phyloP scores from a whole-genome alignment of 257 asterid species.

The Coffea eugenioides region DNA sequence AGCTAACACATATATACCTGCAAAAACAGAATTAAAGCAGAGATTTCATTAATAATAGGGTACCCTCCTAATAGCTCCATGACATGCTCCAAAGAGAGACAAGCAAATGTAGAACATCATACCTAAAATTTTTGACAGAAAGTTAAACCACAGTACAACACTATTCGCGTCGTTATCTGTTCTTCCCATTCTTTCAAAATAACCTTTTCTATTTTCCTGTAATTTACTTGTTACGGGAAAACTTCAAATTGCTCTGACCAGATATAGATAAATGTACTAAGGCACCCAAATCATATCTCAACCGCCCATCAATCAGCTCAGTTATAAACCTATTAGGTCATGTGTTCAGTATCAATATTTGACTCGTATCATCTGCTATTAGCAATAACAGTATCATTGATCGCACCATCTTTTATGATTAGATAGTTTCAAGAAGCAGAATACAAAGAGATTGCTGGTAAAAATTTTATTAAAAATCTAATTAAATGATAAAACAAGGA shows the following conservation, averaged over 20 bases:
- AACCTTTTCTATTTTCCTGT: neutral
- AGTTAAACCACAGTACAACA: neutral
- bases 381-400: no score
- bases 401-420: no score
- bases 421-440: no score
- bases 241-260: neutral
- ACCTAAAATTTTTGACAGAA: neutral
- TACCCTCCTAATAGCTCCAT: neutral
- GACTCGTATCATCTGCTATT: no score
- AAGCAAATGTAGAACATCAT: neutral
- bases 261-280: neutral
- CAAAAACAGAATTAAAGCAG: conserved; percentile 18
- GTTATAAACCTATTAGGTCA: no score
- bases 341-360: no score
- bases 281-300: no score
- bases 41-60: neutral
- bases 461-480: no score
- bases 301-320: no score
- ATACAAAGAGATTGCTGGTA: no score
- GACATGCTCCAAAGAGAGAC: neutral
- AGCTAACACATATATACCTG: conserved; percentile 90
- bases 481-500: no score
- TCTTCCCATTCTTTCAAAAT: neutral
- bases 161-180: neutral
- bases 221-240: neutral